These are phyloP conservation scores for Geranium incanum DNA, from an alignment of 441 rosid species.

Conservation along the genomic window DNA sequence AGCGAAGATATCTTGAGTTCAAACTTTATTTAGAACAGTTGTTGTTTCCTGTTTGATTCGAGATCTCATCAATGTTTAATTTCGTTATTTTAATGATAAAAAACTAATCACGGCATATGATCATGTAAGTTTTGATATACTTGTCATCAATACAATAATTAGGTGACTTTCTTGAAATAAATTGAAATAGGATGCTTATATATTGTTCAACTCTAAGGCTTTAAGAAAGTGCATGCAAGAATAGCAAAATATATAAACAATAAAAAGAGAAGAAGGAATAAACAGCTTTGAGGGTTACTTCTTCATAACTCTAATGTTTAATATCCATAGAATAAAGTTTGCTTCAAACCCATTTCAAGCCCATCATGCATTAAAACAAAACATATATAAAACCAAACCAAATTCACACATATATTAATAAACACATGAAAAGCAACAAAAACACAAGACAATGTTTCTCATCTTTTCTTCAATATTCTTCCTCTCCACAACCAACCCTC, in stretches of 20 bases:
- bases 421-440: neutral
- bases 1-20: no score
- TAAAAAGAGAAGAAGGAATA: neutral
- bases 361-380: neutral
- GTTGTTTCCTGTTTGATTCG: no score
- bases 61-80: no score
- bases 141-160: no score
- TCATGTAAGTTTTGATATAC: no score
- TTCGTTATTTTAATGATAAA: no score
- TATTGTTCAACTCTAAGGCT: neutral
- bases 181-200: neutral
- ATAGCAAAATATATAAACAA: neutral
- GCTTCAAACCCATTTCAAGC: neutral
- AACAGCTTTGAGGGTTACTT: neutral
- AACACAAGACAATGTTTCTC: neutral
- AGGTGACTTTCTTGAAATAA: no score
- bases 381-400: neutral
- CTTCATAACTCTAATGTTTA: neutral
- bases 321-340: neutral
- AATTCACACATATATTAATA: neutral
- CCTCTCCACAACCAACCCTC: neutral
- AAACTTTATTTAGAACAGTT: no score
- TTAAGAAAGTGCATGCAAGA: neutral
- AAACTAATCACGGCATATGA: no score
- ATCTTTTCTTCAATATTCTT: neutral